A percentile compares a stretch with the other conserved stretches of the same genome.
These are phyloP conservation scores for Skeletonema grethae DNA, from an alignment of 108 stramenopile species.

Conservation along the genomic window DNA sequence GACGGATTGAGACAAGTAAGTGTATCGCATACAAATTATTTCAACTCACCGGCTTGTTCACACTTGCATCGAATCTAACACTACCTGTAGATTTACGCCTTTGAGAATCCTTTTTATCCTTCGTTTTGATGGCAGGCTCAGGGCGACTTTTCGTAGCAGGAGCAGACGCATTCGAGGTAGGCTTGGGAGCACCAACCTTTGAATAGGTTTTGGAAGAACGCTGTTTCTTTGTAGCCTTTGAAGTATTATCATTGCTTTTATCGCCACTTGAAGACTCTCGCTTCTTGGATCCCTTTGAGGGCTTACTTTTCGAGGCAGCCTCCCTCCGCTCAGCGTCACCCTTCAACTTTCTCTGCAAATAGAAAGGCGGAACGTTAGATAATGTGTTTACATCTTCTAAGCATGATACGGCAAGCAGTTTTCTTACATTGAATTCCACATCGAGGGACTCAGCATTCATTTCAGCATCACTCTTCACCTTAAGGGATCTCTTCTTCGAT, in stretches of 20 bases:
- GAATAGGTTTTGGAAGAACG: conserved; percentile 27
- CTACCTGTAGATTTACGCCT: conserved; percentile 6
- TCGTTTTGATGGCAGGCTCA: not conserved
- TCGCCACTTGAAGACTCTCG: conserved; percentile 20
- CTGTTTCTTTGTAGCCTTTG: conserved; percentile 11
- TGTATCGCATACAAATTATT: not conserved
- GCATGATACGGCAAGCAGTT: not conserved
- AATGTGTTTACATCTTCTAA: not conserved
- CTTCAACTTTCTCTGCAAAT: conserved; percentile 2
- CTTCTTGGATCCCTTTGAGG: not conserved
- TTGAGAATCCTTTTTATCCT: conserved; percentile 1
- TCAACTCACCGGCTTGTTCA: not conserved
- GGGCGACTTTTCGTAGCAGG: not conserved
- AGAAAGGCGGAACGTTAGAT: not conserved
- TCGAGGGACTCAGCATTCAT: conserved; percentile 13
- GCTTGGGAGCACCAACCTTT: not conserved
- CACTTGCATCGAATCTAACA: conserved; percentile 2
- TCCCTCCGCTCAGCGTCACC: conserved; percentile 2
- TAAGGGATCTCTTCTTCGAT: conserved; percentile 7
- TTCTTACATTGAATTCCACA: conserved; percentile 7
- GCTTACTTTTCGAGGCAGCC: not conserved
- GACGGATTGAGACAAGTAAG: not conserved
- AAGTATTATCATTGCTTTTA: not conserved
- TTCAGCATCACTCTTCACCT: conserved; percentile 7
- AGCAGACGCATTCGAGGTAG: not conserved